Base-by-base conservation (phyloP, 2,329 filamentous ascomycete species). In the Trichophyton verrucosum region DNA sequence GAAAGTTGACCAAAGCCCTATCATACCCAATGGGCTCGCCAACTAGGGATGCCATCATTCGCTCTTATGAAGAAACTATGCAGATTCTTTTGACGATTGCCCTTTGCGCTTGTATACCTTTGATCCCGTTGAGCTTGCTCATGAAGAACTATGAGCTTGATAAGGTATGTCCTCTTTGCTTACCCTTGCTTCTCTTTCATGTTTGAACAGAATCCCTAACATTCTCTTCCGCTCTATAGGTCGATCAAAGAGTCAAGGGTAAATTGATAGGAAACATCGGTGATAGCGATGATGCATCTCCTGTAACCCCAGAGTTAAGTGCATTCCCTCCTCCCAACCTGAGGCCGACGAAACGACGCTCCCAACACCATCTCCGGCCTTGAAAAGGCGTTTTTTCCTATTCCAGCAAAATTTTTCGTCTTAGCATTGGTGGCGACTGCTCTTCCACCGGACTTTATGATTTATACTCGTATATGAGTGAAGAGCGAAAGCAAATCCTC, bases 31-130 rank as follows among this genome's bases (percentile, higher is more conserved):
- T 80, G 73, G 84, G 83, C 6, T 80, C 77, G 3, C 77, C 79
- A 0, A 82, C 80, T 20, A 74, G 84, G 38, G 70, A 76, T 11
- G 85, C 84, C 1, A 86, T 88, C 68, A 82, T 84, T 62, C 77
- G 76, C 38, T 80, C 83, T 1, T 88, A 88, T 64, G 81, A 85
- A 68, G 82, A 86, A 70, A 84, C 82, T 2, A 85, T 86, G 81
- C 78, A 78, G 30, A 80, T 78, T 62, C 74, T 86, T 17, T 70
- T 86, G 51, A 78, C 78, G 9, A 74, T 83, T 57, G 81, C 82
- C 1, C 71, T 83, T 8, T 74, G 79, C 60, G 77, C 80, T 38
- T 75, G 80, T 11, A 72, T 83, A 17, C 84, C 83, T 1, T 74
- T 86, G 22, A 72, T 86, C 44, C 75, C 81, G 4, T 69, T 85